Evolutionary conservation across 2,329 filamentous ascomycete species (phyloP).

Genomic region (Trichoderma afroharzianum): DNA sequence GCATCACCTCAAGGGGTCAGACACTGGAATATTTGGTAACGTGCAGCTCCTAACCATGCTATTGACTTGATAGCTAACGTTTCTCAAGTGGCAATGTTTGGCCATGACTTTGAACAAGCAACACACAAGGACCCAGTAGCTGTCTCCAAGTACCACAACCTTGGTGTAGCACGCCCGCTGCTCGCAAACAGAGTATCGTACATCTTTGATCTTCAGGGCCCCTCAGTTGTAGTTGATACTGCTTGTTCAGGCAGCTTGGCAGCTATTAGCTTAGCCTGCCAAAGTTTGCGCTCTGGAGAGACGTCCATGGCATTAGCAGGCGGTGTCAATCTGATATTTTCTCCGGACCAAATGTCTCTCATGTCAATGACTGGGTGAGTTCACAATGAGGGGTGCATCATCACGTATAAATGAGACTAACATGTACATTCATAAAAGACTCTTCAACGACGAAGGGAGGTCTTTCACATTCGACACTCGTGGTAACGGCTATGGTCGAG

Average conservation of each 20-base stretch:
- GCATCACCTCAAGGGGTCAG: slow-evolving; percentile 22
- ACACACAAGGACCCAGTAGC: slow-evolving; percentile 20
- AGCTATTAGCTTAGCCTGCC: slow-evolving; percentile 41
- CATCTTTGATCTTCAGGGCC: slow-evolving; percentile 44
- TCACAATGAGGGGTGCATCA: accelerated
- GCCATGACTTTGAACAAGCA: background rate
- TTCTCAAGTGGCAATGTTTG: slow-evolving; percentile 18
- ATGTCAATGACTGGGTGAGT: slow-evolving; percentile 7
- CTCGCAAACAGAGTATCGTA: slow-evolving; percentile 45
- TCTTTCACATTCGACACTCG: slow-evolving; percentile 33
- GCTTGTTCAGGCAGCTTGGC: slow-evolving; percentile 47
- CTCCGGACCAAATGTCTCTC: slow-evolving; percentile 1
- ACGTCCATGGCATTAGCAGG: slow-evolving; percentile 36
- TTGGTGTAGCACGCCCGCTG: slow-evolving; percentile 38
- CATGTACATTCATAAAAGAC: background rate
- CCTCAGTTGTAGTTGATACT: slow-evolving; percentile 48
- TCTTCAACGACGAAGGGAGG: slow-evolving; percentile 11
- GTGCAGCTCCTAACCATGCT: slow-evolving; percentile 30
- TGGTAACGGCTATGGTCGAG: slow-evolving; percentile 49
- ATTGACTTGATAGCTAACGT: slow-evolving; percentile 27
- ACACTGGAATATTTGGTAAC: slow-evolving; percentile 40
- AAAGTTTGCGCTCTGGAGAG: slow-evolving; percentile 26
- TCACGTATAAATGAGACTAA: background rate
- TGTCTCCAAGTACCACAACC: slow-evolving; percentile 37
- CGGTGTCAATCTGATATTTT: slow-evolving; percentile 35